These are phyloP conservation scores for Phytophthora cajani DNA, from an alignment of 352 stramenopile genomes.

Conservation along the genomic window DNA sequence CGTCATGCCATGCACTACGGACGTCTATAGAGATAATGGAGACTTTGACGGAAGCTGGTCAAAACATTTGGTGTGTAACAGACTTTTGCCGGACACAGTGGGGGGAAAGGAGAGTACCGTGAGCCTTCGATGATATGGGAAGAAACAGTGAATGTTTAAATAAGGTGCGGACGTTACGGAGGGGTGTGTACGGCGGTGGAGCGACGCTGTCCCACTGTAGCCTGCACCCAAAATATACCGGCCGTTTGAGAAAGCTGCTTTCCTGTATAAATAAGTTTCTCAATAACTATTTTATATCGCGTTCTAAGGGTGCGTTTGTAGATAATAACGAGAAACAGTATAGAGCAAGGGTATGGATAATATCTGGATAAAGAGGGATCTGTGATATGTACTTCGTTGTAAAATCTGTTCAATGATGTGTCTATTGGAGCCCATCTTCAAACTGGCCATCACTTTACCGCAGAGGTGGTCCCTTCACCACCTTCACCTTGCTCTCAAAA, in stretches of 20 bases:
- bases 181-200: background rate
- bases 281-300: background rate
- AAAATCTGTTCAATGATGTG: background rate
- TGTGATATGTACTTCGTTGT: background rate
- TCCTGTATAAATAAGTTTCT: background rate
- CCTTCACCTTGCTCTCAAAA: background rate
- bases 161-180: constrained; percentile 28
- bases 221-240: too few relatives aligned
- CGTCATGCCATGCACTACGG: constrained; percentile 8
- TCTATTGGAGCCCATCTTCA: constrained; percentile 21
- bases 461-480: background rate
- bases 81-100: background rate
- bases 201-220: background rate
- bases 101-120: constrained; percentile 4
- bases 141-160: background rate
- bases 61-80: constrained; percentile 23
- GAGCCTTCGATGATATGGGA: constrained; percentile 3
- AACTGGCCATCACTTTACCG: constrained; percentile 16
- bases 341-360: background rate
- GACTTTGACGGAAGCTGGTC: constrained; percentile 22
- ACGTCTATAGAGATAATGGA: constrained; percentile 9
- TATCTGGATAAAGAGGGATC: background rate
- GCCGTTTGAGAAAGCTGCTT: background rate
- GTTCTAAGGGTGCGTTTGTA: background rate
- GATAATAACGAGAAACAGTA: background rate